Conservation (phyloP, 179 eudicot species). For the Beta corolliflora region DNA sequence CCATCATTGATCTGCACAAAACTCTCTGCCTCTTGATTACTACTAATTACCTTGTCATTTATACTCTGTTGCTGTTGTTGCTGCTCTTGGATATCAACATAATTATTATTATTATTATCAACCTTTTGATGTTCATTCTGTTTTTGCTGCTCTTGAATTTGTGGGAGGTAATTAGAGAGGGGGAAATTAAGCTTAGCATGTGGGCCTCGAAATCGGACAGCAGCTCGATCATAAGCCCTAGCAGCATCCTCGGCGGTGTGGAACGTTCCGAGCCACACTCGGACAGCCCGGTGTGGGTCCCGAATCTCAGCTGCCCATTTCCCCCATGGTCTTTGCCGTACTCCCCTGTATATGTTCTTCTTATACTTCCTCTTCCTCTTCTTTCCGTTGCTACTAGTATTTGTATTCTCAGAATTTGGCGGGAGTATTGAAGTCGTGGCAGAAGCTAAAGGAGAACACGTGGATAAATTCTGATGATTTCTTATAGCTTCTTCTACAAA, state of each 20-base stretch:
- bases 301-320: conserved; percentile 17
- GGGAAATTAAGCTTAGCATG: conserved; percentile 53
- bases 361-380: neutral
- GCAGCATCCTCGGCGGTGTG: conserved; percentile 56
- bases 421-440: too few species aligned
- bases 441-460: too few species aligned
- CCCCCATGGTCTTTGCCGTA: neutral
- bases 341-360: neutral
- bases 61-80: neutral
- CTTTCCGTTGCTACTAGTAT: too few species aligned
- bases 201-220: conserved; percentile 43
- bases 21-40: neutral
- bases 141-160: neutral
- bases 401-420: neutral
- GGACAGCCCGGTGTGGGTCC: neutral
- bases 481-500: too few species aligned
- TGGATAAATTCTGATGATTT: too few species aligned
- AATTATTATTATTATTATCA: neutral
- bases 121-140: neutral
- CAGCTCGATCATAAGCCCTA: conserved; percentile 49
- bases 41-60: neutral
- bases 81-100: neutral
- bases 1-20: too few species aligned
- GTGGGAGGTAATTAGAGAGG: conserved; percentile 29
- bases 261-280: conserved; percentile 25